Evolutionary conservation across 2,329 filamentous ascomycete genomes (phyloP), one percentile per base, ranked within the genome.

Genomic region (Colletotrichum sp.): DNA sequence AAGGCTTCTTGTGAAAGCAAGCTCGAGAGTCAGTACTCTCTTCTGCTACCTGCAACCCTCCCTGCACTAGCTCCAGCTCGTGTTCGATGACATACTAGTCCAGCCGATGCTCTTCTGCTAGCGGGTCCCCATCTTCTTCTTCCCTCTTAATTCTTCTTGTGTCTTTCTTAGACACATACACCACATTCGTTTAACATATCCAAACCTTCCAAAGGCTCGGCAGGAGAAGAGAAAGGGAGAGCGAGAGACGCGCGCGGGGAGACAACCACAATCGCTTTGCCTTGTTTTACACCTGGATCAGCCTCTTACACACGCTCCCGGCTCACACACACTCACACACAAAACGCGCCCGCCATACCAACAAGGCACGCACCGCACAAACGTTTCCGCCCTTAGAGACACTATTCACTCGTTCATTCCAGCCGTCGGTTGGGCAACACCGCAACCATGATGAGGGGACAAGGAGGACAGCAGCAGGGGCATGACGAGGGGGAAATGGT

Each of bases 401-500:
- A 66, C 64, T 60, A 73, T 76, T 64, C 73, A 69, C 64, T 73
- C 70, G 63, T 49, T 73, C 73, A 76, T 76, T 76, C 73, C 73
- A 76, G n/a, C 64, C 44, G 18, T 73, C 73, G 73, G 73, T 76
- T 73, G 64, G 73, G 28, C 49, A 76, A 76, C 73, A 76, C 70
- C 57, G 57, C 73, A 69, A 32, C 36, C 67, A 79, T 78, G 77
- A 80, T 78, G 77, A 77, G 75, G 77, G 73, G 75, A 62, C 76
- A 78, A 62, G 76, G 75, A 28, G 72, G 72, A 24, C 76, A 79
- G 69, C 76, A 79, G 74, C 57, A 28, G 16, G 78, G 78, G 67
- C 79, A 82, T 75, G 80, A 80, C 28, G 82, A 83, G 77, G 80
- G 82, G 60, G 84, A 84, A 74, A 83, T 84, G 82, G 78, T 83